These are phyloP conservation scores for Parietaria judaica DNA, from an alignment of 306 rosid genomes.

Conservation along the genomic window DNA sequence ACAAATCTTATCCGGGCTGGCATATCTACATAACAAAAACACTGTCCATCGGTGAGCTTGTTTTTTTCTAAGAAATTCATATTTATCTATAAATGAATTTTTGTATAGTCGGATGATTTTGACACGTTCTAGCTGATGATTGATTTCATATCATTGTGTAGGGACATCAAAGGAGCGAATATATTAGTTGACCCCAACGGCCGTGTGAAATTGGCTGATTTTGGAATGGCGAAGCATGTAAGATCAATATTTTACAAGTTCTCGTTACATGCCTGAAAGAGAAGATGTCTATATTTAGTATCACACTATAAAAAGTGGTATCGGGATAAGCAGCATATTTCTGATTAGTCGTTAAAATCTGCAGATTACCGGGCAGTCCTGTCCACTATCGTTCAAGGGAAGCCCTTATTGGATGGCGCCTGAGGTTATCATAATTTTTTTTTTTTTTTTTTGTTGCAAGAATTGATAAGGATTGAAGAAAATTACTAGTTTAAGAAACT, in stretches of 20 bases:
- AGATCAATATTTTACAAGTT: slow-evolving; percentile 3
- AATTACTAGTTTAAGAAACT: too few relatives aligned
- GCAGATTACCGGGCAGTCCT: slow-evolving; percentile 86
- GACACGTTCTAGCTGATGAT: slow-evolving; percentile 5
- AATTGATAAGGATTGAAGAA: too few relatives aligned
- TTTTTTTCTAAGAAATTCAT: slow-evolving; percentile 1
- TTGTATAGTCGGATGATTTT: neutral
- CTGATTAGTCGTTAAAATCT: slow-evolving; percentile 19
- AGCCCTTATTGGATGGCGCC: slow-evolving; percentile 99
- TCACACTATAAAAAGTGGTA: neutral
- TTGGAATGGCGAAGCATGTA: slow-evolving; percentile 91
- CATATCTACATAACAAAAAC: slow-evolving; percentile 75
- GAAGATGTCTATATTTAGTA: neutral
- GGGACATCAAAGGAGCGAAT: slow-evolving; percentile 99
- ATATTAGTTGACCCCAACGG: slow-evolving; percentile 84
- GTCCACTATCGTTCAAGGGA: slow-evolving; percentile 87
- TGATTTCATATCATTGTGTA: slow-evolving; percentile 20
- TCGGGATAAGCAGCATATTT: neutral
- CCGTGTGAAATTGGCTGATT: slow-evolving; percentile 85
- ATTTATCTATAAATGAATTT: neutral
- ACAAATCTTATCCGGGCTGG: slow-evolving; percentile 78
- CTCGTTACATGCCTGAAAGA: neutral
- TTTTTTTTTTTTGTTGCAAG: too few relatives aligned
- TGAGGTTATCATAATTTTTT: slow-evolving; percentile 46
- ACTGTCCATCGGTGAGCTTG: slow-evolving; percentile 76